A percentile compares a stretch with the other conserved stretches of the same genome.
These are phyloP conservation scores for Linnemannia zychae DNA, from an alignment of 192 early-diverging fungal species.

Conservation along the genomic window DNA sequence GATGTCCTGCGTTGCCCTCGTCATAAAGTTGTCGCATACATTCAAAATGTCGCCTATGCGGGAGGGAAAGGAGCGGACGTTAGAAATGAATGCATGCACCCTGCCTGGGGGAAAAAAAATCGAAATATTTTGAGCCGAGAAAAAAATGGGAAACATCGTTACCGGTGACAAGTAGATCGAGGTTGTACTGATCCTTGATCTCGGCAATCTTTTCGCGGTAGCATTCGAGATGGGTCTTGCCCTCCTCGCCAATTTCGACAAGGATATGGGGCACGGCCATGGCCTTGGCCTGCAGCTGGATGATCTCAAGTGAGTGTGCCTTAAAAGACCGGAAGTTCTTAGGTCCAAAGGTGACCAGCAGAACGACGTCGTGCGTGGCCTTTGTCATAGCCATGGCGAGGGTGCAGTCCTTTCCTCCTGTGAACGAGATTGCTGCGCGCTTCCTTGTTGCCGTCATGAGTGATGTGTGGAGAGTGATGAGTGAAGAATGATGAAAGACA, in stretches of 20 bases:
- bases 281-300: constrained; percentile 61
- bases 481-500: not conserved
- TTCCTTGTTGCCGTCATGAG: constrained; percentile 22
- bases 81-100: not conserved
- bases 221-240: constrained; percentile 62
- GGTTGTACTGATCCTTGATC: constrained; percentile 57
- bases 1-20: constrained; percentile 62
- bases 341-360: constrained; percentile 66
- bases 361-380: constrained; percentile 53
- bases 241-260: constrained; percentile 53
- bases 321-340: constrained; percentile 63
- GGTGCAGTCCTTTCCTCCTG: constrained; percentile 75
- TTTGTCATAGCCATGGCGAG: constrained; percentile 61
- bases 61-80: not conserved
- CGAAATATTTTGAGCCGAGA: not conserved
- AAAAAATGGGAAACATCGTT: not conserved
- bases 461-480: not conserved
- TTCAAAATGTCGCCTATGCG: constrained; percentile 68
- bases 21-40: constrained; percentile 74
- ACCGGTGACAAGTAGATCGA: constrained; percentile 69
- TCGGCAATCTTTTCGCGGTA: constrained; percentile 60
- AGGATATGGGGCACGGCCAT: constrained; percentile 62
- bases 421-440: constrained; percentile 67
- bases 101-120: not conserved
- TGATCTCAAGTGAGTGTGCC: constrained; percentile 64